phyloP scores from a whole-genome alignment of 2,329 filamentous ascomycete genomes.

The Trichophyton benhamiae region DNA sequence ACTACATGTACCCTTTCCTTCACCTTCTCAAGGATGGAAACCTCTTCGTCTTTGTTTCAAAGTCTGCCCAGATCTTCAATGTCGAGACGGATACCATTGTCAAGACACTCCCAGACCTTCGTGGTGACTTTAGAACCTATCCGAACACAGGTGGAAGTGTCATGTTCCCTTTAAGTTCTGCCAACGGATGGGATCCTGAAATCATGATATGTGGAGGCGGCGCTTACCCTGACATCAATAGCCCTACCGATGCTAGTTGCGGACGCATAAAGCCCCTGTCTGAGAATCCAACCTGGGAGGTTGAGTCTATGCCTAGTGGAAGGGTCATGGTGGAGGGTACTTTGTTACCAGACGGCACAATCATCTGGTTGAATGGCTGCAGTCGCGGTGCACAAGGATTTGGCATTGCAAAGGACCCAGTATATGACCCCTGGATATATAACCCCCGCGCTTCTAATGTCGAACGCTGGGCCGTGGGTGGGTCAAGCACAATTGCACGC shows the following conservation, averaged over 20 bases:
- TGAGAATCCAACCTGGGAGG: conserved; percentile 40
- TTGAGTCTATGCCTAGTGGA: conserved; percentile 48
- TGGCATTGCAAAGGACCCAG: conserved; percentile 42
- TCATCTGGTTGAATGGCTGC: conserved; percentile 48
- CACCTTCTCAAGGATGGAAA: conserved; percentile 46
- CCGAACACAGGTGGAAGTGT: conserved; percentile 50
- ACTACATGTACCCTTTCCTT: conserved; percentile 54
- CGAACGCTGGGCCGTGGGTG: conserved; percentile 38
- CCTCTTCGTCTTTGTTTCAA: conserved; percentile 46
- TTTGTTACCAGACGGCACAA: conserved; percentile 48
- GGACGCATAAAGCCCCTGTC: conserved; percentile 44
- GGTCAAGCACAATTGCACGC: conserved; percentile 33
- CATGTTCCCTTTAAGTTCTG: conserved; percentile 41
- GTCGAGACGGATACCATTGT: conserved; percentile 35
- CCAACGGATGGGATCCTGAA: conserved; percentile 42
- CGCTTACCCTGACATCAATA: conserved; percentile 46
- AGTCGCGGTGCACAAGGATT: conserved; percentile 49
- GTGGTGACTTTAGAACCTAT: conserved; percentile 47
- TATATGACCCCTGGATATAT: conserved; percentile 47
- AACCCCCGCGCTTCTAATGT: conserved; percentile 41
- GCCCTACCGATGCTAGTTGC: conserved; percentile 48
- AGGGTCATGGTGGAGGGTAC: conserved; percentile 50
- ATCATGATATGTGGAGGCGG: conserved; percentile 49
- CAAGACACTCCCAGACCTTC: conserved; percentile 40
- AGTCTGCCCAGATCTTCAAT: conserved; percentile 46